phyloP scores from a whole-genome alignment of 2,329 filamentous ascomycete genomes.

The Drechslera avenae region DNA sequence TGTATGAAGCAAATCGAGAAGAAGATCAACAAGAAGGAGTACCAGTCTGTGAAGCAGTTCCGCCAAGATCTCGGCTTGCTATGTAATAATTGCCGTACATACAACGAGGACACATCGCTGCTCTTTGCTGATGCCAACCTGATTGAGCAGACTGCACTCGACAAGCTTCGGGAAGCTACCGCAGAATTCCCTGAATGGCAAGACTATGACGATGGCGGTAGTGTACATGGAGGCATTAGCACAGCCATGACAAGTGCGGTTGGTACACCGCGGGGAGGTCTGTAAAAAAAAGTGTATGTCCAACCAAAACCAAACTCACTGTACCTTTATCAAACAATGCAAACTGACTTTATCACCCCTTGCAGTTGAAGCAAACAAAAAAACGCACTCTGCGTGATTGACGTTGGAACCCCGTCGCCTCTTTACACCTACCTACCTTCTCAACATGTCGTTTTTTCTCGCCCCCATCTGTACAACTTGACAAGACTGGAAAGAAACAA shows the following conservation, averaged over 20 bases:
- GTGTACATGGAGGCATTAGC: slow-evolving; percentile 54
- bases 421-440: slow-evolving; percentile 11
- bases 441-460: slow-evolving; percentile 23
- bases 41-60: slow-evolving; percentile 79
- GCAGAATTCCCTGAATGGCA: slow-evolving; percentile 62
- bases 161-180: slow-evolving; percentile 60
- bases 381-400: neutral
- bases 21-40: slow-evolving; percentile 96
- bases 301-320: neutral
- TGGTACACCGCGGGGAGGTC: slow-evolving; percentile 36
- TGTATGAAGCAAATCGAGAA: slow-evolving; percentile 94
- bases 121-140: slow-evolving; percentile 90
- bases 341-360: neutral
- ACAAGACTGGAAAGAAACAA: slow-evolving; percentile 8
- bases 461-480: slow-evolving; percentile 22
- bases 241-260: slow-evolving; percentile 41
- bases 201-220: slow-evolving; percentile 60
- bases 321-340: neutral
- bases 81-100: slow-evolving; percentile 89
- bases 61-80: slow-evolving; percentile 80
- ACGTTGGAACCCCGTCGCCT: neutral
- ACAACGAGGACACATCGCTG: slow-evolving; percentile 94
- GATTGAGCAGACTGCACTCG: slow-evolving; percentile 70
- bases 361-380: neutral
- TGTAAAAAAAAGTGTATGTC: slow-evolving; percentile 17